Conservation (phyloP, 2,329 filamentous ascomycete species). For the Ampelomyces quisqualis region DNA sequence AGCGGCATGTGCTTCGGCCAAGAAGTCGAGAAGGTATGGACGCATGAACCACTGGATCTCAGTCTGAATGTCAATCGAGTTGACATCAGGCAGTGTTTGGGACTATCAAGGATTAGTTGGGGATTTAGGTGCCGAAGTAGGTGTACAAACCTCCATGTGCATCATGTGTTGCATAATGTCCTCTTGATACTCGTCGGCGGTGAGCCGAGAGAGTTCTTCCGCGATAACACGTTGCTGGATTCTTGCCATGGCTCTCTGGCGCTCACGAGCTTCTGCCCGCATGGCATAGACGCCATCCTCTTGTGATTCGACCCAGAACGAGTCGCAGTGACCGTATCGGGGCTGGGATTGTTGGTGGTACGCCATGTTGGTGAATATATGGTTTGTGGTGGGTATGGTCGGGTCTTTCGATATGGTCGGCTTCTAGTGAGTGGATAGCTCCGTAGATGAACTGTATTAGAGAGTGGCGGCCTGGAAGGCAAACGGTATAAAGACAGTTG, state of each 20-base stretch:
- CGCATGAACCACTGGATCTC: constrained; percentile 99
- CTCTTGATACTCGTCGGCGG: constrained; percentile 88
- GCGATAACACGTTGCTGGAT: constrained; percentile 85
- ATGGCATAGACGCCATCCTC: constrained; percentile 55
- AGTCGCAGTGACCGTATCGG: constrained; percentile 65
- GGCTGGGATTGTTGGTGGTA: constrained; percentile 54
- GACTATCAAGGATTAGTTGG: constrained; percentile 51
- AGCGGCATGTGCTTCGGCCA: constrained; percentile 93
- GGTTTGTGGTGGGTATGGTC: constrained; percentile 8
- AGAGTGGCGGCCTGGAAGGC: constrained; percentile 54
- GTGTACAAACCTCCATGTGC: constrained; percentile 75
- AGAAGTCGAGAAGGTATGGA: constrained; percentile 95
- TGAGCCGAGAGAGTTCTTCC: constrained; percentile 81
- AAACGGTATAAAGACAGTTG: constrained; percentile 55
- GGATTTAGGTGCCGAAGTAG: constrained; percentile 5
- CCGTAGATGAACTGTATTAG: constrained; percentile 46
- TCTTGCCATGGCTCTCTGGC: constrained; percentile 74
- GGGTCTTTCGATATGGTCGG: constrained; percentile 16
- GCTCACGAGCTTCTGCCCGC: constrained; percentile 70
- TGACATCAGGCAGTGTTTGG: constrained; percentile 91
- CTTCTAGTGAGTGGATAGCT: constrained; percentile 47
- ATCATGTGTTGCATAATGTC: constrained; percentile 94
- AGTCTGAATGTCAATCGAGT: constrained; percentile 97
- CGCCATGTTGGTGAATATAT: constrained; percentile 61
- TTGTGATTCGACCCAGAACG: constrained; percentile 65